A percentile compares a stretch with the other conserved stretches of the same genome.
Conservation (phyloP, 78 protist genomes). For the Dictyostelium intermedium region DNA sequence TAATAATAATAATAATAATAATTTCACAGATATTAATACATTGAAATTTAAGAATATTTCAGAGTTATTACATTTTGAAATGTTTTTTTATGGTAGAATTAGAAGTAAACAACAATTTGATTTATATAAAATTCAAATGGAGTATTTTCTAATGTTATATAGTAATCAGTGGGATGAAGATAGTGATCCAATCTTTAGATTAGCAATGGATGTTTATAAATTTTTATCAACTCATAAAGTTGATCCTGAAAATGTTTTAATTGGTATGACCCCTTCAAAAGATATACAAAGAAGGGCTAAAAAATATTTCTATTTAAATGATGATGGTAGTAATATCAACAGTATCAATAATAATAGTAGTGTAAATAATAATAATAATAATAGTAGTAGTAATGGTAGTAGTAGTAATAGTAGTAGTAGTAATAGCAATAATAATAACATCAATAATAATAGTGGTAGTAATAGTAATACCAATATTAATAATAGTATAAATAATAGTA, state of each 20-base stretch:
- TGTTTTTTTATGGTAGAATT: slow-evolving; percentile 3
- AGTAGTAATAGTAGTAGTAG: too few relatives aligned
- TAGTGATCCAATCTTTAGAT: slow-evolving; percentile 11
- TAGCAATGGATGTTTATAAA: slow-evolving; percentile 43
- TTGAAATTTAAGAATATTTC: slow-evolving; percentile 1
- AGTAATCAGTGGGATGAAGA: slow-evolving; percentile 34
- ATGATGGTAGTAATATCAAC: background rate
- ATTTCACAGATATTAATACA: background rate
- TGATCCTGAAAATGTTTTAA: slow-evolving; percentile 58
- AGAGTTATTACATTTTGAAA: slow-evolving; percentile 35
- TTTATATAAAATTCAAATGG: slow-evolving; percentile 4
- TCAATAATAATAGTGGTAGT: too few relatives aligned
- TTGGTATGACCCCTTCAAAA: slow-evolving; percentile 49
- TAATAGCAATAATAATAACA: background rate
- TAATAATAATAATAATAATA: background rate
- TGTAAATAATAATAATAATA: too few relatives aligned
- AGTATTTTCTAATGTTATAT: slow-evolving; percentile 25
- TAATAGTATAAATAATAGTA: background rate
- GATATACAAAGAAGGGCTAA: slow-evolving; percentile 62
- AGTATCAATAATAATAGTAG: background rate
- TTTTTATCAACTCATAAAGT: slow-evolving; percentile 26
- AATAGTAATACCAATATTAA: background rate
- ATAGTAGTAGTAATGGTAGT: background rate
- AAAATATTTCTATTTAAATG: slow-evolving; percentile 47
- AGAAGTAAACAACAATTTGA: slow-evolving; percentile 36